Conservation (phyloP, 441 rosid genomes). For the Eugenia klotzschiana region DNA sequence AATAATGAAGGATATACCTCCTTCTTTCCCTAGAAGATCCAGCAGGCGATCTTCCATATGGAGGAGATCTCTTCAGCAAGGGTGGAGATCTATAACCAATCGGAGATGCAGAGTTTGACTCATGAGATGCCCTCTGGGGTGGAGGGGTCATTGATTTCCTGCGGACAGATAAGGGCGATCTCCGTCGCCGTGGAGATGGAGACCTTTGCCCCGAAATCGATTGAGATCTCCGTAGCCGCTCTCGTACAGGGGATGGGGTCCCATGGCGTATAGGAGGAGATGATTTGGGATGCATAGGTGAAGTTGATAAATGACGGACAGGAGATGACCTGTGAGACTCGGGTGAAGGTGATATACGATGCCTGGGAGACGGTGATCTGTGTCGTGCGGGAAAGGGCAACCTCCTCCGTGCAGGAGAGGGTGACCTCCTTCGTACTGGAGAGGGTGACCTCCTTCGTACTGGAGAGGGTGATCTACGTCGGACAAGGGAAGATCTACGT, state of each 20-base stretch:
- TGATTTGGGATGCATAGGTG: neutral
- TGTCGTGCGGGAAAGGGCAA: neutral
- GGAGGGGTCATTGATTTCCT: neutral
- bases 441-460: constrained; percentile 28
- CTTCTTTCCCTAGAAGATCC: constrained; percentile 30
- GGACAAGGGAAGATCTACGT: constrained; percentile 17
- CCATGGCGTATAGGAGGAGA: neutral
- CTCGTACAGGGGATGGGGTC: neutral
- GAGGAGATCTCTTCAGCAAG: constrained; percentile 20
- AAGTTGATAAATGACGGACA: neutral
- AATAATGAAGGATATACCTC: constrained; percentile 23
- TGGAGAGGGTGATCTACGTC: constrained; percentile 29
- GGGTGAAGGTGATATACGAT: neutral
- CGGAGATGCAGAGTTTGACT: neutral
- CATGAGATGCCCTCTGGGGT: constrained; percentile 10
- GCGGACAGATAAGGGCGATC: constrained; percentile 7
- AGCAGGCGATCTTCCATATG: constrained; percentile 4
- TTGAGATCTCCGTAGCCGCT: neutral
- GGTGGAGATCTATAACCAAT: neutral
- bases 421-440: constrained; percentile 26
- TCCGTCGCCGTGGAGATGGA: neutral
- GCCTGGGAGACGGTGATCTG: neutral
- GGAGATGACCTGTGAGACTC: neutral
- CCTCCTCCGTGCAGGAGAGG: constrained; percentile 18
- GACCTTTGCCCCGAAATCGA: constrained; percentile 4